Evolutionary conservation across 257 asterid species (phyloP).

Genomic region (Fraxinus cuspidata): DNA sequence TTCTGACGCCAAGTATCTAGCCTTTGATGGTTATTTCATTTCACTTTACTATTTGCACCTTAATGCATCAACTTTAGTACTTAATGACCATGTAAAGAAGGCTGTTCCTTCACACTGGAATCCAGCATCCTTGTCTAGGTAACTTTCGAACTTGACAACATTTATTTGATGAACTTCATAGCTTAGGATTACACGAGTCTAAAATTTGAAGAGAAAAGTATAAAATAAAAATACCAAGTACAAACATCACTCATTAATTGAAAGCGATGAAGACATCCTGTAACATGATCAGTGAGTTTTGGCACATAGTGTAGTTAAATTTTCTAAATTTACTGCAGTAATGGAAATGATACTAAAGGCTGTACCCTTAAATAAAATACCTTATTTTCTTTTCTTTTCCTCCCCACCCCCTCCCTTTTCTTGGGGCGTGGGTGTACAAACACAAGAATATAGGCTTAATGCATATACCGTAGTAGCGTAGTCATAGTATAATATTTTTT

Average conservation of each 20-base stretch:
- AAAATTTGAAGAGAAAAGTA: background rate
- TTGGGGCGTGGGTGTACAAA: too few species aligned
- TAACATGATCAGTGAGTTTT: background rate
- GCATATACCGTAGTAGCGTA: too few species aligned
- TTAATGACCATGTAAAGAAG: conserved; percentile 87
- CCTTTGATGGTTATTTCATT: conserved; percentile 91
- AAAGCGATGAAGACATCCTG: background rate
- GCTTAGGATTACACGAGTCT: background rate
- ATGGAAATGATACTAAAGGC: background rate
- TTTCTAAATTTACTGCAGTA: background rate
- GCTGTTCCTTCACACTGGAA: conserved; percentile 94
- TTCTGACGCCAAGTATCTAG: conserved; percentile 68
- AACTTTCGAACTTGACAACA: conserved; percentile 18
- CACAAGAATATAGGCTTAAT: too few species aligned
- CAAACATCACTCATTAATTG: background rate
- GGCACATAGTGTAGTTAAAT: background rate
- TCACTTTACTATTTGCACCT: conserved; percentile 86
- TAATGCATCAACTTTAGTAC: conserved; percentile 76
- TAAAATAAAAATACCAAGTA: background rate
- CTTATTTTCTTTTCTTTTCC: too few species aligned
- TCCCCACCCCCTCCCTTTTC: too few species aligned
- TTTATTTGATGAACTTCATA: conserved; percentile 1
- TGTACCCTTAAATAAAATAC: background rate
- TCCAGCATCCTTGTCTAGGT: conserved; percentile 90
- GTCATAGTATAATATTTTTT: too few species aligned